A percentile compares a stretch with the other conserved stretches of the same genome.
phyloP scores from a whole-genome alignment of 208 protist species.

The Crithidia fasciculata region DNA sequence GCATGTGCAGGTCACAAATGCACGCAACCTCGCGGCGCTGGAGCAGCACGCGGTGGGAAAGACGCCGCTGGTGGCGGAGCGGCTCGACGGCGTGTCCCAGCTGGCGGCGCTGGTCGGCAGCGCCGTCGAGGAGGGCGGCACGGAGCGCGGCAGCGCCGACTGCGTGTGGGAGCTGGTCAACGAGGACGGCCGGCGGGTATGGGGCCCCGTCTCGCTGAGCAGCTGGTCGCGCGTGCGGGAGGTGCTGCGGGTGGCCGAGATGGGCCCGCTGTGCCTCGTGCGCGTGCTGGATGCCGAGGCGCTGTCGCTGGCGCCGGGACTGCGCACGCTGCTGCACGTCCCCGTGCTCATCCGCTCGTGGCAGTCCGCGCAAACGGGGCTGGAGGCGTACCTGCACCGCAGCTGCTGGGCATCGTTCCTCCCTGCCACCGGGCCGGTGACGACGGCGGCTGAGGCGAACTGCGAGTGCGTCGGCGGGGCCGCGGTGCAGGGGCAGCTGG shows the following conservation, averaged over 20 bases:
- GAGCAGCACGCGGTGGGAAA: constrained; percentile 43
- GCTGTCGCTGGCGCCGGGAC: constrained; percentile 9
- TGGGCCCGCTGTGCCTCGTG: constrained; percentile 9
- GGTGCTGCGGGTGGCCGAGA: constrained; percentile 21
- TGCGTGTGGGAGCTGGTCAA: constrained; percentile 19
- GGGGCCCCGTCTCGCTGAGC: constrained; percentile 14
- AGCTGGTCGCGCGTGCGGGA: constrained; percentile 23
- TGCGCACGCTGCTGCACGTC: constrained; percentile 22
- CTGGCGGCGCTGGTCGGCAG: constrained; percentile 17
- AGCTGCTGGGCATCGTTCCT: constrained; percentile 20
- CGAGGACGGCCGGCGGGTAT: constrained; percentile 21
- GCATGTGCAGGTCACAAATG: constrained; percentile 34
- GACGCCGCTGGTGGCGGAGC: constrained; percentile 21
- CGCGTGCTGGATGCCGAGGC: constrained; percentile 17
- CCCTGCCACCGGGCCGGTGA: not conserved
- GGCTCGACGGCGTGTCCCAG: constrained; percentile 26
- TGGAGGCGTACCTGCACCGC: constrained; percentile 21
- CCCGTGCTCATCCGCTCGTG: constrained; percentile 21
- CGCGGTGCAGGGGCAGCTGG: constrained; percentile 12
- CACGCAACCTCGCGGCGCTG: constrained; percentile 44
- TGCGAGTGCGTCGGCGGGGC: not conserved
- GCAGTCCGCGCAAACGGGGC: constrained; percentile 10
- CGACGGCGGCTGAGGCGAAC: not conserved
- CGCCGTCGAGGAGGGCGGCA: constrained; percentile 22
- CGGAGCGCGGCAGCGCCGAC: not conserved